Percentiles rank a stretch among this genome's conserved stretches.
phyloP scores from a whole-genome alignment of 768 basidiomycete species.

The Leccinum arenicola region DNA sequence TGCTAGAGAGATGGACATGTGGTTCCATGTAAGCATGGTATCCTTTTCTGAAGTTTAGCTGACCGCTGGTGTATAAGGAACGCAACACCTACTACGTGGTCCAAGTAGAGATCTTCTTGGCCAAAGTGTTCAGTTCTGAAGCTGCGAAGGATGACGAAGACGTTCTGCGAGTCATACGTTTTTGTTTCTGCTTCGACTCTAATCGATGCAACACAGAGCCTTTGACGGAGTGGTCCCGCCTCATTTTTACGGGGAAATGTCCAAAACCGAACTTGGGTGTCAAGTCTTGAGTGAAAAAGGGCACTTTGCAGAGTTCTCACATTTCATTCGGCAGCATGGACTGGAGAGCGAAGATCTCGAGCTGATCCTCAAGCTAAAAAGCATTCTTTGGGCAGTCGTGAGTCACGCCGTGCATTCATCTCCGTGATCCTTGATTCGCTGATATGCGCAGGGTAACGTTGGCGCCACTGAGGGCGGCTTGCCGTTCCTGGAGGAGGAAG shows the following conservation, averaged over 20 bases:
- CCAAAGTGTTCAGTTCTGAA: constrained; percentile 64
- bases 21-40: constrained; percentile 76
- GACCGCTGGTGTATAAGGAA: constrained; percentile 52
- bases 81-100: constrained; percentile 93
- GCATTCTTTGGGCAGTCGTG: constrained; percentile 95
- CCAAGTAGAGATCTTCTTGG: constrained; percentile 88
- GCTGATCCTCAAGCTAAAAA: constrained; percentile 87
- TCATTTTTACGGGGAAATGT: constrained; percentile 98
- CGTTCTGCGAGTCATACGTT: constrained; percentile 40
- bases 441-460: constrained; percentile 74
- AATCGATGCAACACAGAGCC: constrained; percentile 38
- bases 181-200: background rate
- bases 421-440: background rate
- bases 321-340: constrained; percentile 85
- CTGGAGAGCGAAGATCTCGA: constrained; percentile 81
- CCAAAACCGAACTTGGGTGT: constrained; percentile 94
- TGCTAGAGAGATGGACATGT: constrained; percentile 90
- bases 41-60: constrained; percentile 1
- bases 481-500: constrained; percentile 94
- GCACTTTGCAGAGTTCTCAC: constrained; percentile 87
- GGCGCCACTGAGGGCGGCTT: constrained; percentile 88
- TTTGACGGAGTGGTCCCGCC: constrained; percentile 88
- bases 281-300: constrained; percentile 87
- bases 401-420: constrained; percentile 30
- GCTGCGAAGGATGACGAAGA: constrained; percentile 67